Evolutionary conservation across 129 eudicot species (phyloP).

Genomic region (Smallanthus sonchifolius): DNA sequence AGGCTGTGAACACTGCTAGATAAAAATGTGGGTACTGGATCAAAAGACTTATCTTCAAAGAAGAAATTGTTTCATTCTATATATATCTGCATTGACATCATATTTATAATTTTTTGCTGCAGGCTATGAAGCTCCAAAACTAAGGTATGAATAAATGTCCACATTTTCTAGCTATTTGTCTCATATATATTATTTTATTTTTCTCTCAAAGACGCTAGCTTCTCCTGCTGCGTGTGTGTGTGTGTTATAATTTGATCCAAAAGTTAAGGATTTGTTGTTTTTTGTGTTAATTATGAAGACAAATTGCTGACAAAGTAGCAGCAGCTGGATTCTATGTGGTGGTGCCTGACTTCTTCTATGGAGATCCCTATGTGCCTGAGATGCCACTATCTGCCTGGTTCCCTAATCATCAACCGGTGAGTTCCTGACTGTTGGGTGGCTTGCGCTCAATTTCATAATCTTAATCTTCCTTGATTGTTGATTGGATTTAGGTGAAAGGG

Average conservation of each 20-base stretch:
- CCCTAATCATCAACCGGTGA: conserved; percentile 41
- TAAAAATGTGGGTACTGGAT: no score
- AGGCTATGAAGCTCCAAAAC: conserved; percentile 33
- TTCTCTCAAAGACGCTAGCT: neutral
- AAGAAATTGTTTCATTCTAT: neutral
- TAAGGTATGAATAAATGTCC: conserved; percentile 21
- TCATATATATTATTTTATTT: neutral
- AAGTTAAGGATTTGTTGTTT: neutral
- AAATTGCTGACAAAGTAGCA: conserved; percentile 66
- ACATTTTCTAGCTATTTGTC: neutral
- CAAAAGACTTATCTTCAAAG: no score
- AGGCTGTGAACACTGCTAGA: no score
- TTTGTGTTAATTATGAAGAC: conserved; percentile 25
- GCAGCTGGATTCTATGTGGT: conserved; percentile 54
- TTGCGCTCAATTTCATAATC: no score
- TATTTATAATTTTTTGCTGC: neutral
- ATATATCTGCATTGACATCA: neutral
- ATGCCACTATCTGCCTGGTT: conserved; percentile 34
- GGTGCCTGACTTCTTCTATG: conserved; percentile 68
- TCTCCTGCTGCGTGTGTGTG: neutral
- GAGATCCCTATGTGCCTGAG: conserved; percentile 47
- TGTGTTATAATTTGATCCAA: neutral
- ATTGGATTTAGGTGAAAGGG: conserved; percentile 39
- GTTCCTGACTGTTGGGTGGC: neutral
- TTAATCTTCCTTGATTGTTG: neutral